Conservation (phyloP, 2,329 filamentous ascomycete species). For the Epichloe brachyelytri region DNA sequence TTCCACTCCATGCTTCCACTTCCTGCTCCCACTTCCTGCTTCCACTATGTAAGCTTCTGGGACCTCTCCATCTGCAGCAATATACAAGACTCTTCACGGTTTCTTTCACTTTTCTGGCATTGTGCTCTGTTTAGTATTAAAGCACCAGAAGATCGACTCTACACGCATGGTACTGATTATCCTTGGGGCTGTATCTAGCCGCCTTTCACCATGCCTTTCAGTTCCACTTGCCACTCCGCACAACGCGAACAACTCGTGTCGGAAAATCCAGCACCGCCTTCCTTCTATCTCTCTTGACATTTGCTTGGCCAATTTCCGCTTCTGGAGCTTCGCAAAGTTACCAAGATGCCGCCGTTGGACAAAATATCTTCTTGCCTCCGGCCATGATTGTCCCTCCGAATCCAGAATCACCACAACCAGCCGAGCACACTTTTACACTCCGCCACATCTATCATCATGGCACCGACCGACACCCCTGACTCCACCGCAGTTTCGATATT, state of each 20-base stretch:
- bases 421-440: conserved; percentile 52
- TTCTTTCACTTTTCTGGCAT: too few species aligned
- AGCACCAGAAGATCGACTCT: background rate
- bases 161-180: conserved; percentile 1
- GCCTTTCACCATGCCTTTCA: conserved; percentile 2
- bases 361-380: conserved; percentile 31
- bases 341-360: conserved; percentile 20
- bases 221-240: background rate
- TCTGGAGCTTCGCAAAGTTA: conserved; percentile 16
- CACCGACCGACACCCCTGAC: conserved; percentile 59
- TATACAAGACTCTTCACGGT: too few species aligned
- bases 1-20: too few species aligned
- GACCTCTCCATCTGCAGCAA: too few species aligned
- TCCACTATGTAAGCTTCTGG: too few species aligned
- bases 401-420: conserved; percentile 32
- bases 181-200: conserved; percentile 2
- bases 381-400: conserved; percentile 25
- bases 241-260: conserved; percentile 36
- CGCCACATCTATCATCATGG: conserved; percentile 92
- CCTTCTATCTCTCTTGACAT: conserved; percentile 54
- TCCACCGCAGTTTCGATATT: conserved; percentile 69
- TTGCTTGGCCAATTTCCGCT: conserved; percentile 30
- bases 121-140: too few species aligned
- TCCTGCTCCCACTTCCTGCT: too few species aligned
- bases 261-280: conserved; percentile 50